Conservation (phyloP, 306 rosid genomes). For the Cajanus cajan region DNA sequence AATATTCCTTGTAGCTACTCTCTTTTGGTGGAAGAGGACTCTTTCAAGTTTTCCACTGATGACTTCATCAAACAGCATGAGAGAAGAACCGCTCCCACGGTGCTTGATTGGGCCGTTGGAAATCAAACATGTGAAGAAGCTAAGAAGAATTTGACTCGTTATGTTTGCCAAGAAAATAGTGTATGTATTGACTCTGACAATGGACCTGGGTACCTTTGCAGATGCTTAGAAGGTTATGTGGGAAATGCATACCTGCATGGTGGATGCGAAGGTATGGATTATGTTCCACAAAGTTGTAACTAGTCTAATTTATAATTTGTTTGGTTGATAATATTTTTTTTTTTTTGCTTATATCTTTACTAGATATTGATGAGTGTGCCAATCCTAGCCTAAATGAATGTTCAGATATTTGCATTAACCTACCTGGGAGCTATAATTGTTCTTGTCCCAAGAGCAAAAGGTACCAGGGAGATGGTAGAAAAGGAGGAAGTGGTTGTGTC, state of each 20-base stretch:
- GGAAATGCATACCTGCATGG: constrained; percentile 45
- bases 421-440: constrained; percentile 23
- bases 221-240: not conserved
- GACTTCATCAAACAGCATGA: not conserved
- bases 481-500: constrained; percentile 14
- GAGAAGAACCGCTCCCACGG: not conserved
- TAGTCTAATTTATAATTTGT: not conserved
- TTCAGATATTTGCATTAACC: constrained; percentile 11
- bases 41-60: not conserved
- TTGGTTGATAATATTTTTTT: not conserved
- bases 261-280: constrained; percentile 41
- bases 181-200: constrained; percentile 9
- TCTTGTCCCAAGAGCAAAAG: constrained; percentile 12
- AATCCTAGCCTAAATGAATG: constrained; percentile 1
- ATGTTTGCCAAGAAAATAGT: not conserved
- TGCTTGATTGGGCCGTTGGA: constrained; percentile 31
- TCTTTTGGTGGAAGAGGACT: constrained; percentile 21
- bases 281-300: not conserved
- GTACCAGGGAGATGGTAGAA: constrained; percentile 24
- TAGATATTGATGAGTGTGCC: constrained; percentile 19
- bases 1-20: constrained; percentile 23
- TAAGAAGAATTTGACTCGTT: not conserved
- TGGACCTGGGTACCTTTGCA: constrained; percentile 18
- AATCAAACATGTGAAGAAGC: constrained; percentile 10
- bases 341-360: not conserved